phyloP scores from a whole-genome alignment of 257 asterid genomes.

The Pogostemon cablin region DNA sequence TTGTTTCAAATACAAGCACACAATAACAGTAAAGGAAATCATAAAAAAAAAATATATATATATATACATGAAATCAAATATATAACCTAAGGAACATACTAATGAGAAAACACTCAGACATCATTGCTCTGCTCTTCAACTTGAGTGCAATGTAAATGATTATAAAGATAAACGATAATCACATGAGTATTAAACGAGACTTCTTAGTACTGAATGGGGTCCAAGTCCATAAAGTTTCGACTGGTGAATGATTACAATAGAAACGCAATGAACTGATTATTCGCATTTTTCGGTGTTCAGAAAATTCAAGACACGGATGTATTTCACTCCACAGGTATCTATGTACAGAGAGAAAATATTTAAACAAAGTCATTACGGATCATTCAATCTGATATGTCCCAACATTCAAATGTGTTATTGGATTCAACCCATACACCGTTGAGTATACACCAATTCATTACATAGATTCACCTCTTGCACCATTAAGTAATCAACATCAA shows the following conservation, averaged over 20 bases:
- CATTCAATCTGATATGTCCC: too few species aligned
- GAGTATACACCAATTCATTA: background rate
- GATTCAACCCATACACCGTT: background rate
- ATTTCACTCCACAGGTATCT: background rate
- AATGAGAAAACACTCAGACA: background rate
- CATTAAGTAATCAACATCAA: background rate
- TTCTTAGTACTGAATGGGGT: background rate
- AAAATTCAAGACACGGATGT: background rate
- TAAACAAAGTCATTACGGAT: too few species aligned
- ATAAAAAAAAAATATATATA: background rate
- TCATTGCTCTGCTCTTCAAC: background rate
- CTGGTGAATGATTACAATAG: background rate
- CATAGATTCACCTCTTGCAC: background rate
- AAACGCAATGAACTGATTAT: background rate
- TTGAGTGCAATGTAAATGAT: background rate
- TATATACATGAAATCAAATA: background rate
- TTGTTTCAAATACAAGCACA: conserved; percentile 21
- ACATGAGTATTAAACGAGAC: background rate
- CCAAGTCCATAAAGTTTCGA: background rate
- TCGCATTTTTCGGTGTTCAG: background rate
- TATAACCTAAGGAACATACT: background rate
- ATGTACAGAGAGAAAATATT: too few species aligned
- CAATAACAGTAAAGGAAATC: conserved; percentile 12
- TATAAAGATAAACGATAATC: background rate
- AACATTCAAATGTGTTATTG: too few species aligned